Base-by-base conservation (phyloP, 1,284 basidiomycete species). In the Cerioporus squamosus region DNA sequence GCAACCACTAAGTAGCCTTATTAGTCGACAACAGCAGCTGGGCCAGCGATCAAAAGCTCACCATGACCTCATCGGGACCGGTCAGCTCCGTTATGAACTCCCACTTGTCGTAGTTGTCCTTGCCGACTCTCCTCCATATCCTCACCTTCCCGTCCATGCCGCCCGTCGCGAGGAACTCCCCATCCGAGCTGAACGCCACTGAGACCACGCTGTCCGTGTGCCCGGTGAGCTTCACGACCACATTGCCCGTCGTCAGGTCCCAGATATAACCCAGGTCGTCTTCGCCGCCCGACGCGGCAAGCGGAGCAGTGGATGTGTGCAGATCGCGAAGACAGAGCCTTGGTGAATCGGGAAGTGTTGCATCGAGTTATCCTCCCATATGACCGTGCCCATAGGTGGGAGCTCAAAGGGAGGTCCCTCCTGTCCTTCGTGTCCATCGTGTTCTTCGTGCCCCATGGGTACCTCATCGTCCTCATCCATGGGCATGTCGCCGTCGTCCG, bases 81-180 rank as follows among this genome's bases (percentile, higher is more conserved):
- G 96, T 91, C 49, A 98, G 78, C 72, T 92, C 92, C 8, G 93
- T 94, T 71, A 97, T 78, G 73, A 98, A 96, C 72, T 95, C 94
- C 95, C 97, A 99, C 52, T 78, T 82, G 61, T 79, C 83, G 77
- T 86, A 95, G 57, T 88, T 79, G 47, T 88, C 86, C 60, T 81
- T 87, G 14, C 86, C 87, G 14, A 93, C 89, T 67, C 91, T 82
- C 72, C 89, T 79, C 96, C 96, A 99, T 57, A 99, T 79, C 62
- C 95, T 83, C 22, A 98, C 89, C 69, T 87, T 90, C 9, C 97
- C 97, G 70, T 99, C 97, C 94, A 99, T 98, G 0, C 97, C 96
- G 18, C 95, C 97, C 0, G 95, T 98, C 14, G 97, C 90, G 57
- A 97, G 83, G 81, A 97, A 82, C 74, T 97, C 90, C 10, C 97